These are phyloP conservation scores for Plasmopara muralis DNA, from an alignment of 352 stramenopile genomes.

Conservation along the genomic window DNA sequence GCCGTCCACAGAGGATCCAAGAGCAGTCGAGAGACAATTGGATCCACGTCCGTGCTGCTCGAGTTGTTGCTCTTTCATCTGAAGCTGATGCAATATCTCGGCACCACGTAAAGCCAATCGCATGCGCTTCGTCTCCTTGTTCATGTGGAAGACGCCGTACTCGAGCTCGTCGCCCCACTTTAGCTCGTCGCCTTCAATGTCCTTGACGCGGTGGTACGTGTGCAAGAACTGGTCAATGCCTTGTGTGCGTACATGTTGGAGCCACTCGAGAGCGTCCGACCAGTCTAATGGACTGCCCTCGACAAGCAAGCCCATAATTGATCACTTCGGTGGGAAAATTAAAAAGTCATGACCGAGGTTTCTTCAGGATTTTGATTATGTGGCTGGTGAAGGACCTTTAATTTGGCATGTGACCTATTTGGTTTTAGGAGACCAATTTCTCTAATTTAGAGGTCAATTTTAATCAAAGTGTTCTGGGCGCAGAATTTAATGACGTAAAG, in stretches of 20 bases:
- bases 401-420: no score
- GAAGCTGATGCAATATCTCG: conserved; percentile 92
- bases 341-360: no score
- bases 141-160: conserved; percentile 96
- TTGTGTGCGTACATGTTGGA: conserved; percentile 92
- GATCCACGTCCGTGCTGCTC: conserved; percentile 24
- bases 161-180: conserved; percentile 99
- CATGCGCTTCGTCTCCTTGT: conserved; percentile 78
- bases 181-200: conserved; percentile 92
- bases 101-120: conserved; percentile 89
- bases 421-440: no score
- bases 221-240: conserved; percentile 97
- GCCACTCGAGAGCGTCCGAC: conserved; percentile 93
- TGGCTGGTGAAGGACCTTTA: no score
- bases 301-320: conserved; percentile 71
- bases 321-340: not conserved
- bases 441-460: no score
- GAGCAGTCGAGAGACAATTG: conserved; percentile 3
- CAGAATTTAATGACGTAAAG: no score
- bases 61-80: conserved; percentile 78
- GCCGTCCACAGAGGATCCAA: conserved; percentile 61
- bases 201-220: conserved; percentile 94
- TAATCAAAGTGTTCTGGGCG: no score
- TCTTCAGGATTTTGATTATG: no score
- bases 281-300: conserved; percentile 94